Conservation (phyloP, 73 alveolate genomes). For the Uronychia setigera region DNA sequence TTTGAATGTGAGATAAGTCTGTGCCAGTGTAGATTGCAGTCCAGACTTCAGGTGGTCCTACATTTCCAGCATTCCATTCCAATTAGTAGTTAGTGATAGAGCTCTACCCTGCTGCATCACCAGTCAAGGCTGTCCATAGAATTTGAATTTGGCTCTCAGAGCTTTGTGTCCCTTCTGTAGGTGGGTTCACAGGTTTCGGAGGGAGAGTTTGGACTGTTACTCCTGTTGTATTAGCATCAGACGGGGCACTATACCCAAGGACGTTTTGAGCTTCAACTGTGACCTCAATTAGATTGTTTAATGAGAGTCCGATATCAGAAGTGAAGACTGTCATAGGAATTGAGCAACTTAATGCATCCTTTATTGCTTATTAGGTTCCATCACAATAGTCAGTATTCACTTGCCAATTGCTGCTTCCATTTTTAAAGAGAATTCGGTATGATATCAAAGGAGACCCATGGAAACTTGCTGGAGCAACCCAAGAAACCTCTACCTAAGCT, state of each 20-base stretch:
- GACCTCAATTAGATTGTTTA: slow-evolving; percentile 35
- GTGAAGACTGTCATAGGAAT: slow-evolving; percentile 44
- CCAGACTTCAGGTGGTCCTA: neutral
- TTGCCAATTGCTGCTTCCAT: neutral
- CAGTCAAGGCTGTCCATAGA: slow-evolving; percentile 30
- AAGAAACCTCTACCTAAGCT: slow-evolving; percentile 18
- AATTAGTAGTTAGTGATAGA: slow-evolving; percentile 26
- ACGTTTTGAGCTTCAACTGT: slow-evolving; percentile 43
- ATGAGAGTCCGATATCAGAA: neutral
- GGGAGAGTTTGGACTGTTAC: slow-evolving; percentile 34
- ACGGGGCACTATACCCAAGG: slow-evolving; percentile 24
- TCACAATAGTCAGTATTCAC: too few relatives aligned
- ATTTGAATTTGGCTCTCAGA: slow-evolving; percentile 27
- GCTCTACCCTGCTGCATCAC: slow-evolving; percentile 26
- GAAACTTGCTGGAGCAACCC: slow-evolving; percentile 15
- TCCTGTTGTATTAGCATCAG: slow-evolving; percentile 15
- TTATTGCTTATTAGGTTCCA: slow-evolving; percentile 13
- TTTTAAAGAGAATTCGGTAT: neutral
- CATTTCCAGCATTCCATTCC: slow-evolving; percentile 13
- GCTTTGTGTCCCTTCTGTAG: slow-evolving; percentile 44
- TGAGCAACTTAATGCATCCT: slow-evolving; percentile 9
- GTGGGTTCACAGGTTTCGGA: slow-evolving; percentile 35
- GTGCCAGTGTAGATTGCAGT: neutral
- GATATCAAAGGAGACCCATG: slow-evolving; percentile 20
- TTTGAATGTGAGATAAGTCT: neutral